Base-by-base conservation (phyloP, 192 early-diverging fungal genomes). In the Fimicolochytrium jonesii region DNA sequence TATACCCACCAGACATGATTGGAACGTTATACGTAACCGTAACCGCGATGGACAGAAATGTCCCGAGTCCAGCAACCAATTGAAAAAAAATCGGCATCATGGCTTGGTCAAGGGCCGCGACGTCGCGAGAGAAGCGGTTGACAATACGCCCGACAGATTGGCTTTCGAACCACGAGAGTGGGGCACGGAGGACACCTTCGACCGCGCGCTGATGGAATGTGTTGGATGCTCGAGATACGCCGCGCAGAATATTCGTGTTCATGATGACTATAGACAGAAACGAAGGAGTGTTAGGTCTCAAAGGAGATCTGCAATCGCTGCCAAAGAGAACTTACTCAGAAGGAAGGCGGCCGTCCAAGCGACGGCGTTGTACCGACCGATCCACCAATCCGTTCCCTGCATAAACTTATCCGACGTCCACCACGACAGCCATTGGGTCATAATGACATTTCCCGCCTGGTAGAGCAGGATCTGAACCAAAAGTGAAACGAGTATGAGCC, bases 81-180 rank as follows among this genome's bases (percentile, higher is more conserved):
- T 61, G 59, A 45, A 48, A 61, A 9, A 61, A n/a, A n/a, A n/a
- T n/a, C n/a, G n/a, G n/a, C n/a, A n/a, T n/a, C n/a, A n/a, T n/a
- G n/a, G n/a, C n/a, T 34, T 54, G 47, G 41, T 13, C 75, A 0
- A n/a, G n/a, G n/a, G n/a, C 23, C 61, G 71, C 53, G 41, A 78
- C 53, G 44, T 74, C 77, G 18, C 66, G 33, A 37, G 61, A 66
- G 34, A 72, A 72, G 10, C 70, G 37, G 32, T 72, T 72, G 23
- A 72, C 18, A 29, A 72, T 72, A n/a, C 70, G 36, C 17, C 70
- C 70, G n/a, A n/a, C 73, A 0, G 86, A 76, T 49, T 84, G 75
- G 30, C 47, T 56, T 11, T 82, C 71, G 58, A 89, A 88, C 53
- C 82, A 85, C 18, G 67, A 70, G 62, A 89, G 70, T 6, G 82